Evolutionary conservation across 2,329 filamentous ascomycete species (phyloP).

Genomic region (Paecilomyces niveus): DNA sequence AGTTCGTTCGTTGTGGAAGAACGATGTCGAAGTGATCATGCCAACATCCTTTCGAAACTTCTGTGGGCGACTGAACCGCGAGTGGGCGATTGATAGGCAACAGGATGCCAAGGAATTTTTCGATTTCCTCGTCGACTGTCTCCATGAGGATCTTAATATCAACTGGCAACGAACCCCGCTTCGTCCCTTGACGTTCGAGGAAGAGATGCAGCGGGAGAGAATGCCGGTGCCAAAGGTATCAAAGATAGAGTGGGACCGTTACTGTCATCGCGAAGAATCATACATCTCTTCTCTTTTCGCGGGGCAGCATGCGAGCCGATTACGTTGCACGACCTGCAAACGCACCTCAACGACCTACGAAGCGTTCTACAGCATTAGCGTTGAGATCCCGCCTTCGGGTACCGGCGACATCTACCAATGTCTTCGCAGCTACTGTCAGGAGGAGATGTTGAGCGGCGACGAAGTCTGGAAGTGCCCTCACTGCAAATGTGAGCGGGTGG

Average conservation of each 20-base stretch:
- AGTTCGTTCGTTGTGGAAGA: constrained; percentile 56
- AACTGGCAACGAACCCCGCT: constrained; percentile 55
- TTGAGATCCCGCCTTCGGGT: constrained; percentile 60
- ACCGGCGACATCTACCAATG: constrained; percentile 59
- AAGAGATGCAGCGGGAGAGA: constrained; percentile 55
- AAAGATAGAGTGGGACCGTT: constrained; percentile 65
- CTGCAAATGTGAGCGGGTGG: constrained; percentile 62
- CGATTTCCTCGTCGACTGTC: constrained; percentile 69
- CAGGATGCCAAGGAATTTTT: constrained; percentile 92
- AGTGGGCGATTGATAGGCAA: constrained; percentile 68
- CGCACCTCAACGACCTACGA: constrained; percentile 61
- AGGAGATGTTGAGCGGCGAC: constrained; percentile 61
- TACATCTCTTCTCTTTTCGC: constrained; percentile 75
- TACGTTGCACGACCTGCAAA: constrained; percentile 55
- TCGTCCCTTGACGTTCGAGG: constrained; percentile 49
- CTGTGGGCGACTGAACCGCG: constrained; percentile 55
- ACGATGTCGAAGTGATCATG: constrained; percentile 43
- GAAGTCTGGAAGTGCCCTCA: constrained; percentile 66
- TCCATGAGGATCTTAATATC: constrained; percentile 80
- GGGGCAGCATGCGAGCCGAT: constrained; percentile 57
- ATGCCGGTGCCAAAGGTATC: constrained; percentile 60
- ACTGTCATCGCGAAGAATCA: constrained; percentile 63
- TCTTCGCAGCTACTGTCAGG: constrained; percentile 60
- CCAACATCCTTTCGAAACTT: constrained; percentile 61
- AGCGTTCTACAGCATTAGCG: constrained; percentile 63